These are phyloP conservation scores for Tilletiaria anomala DNA, from an alignment of 1,284 basidiomycete genomes.

Conservation along the genomic window DNA sequence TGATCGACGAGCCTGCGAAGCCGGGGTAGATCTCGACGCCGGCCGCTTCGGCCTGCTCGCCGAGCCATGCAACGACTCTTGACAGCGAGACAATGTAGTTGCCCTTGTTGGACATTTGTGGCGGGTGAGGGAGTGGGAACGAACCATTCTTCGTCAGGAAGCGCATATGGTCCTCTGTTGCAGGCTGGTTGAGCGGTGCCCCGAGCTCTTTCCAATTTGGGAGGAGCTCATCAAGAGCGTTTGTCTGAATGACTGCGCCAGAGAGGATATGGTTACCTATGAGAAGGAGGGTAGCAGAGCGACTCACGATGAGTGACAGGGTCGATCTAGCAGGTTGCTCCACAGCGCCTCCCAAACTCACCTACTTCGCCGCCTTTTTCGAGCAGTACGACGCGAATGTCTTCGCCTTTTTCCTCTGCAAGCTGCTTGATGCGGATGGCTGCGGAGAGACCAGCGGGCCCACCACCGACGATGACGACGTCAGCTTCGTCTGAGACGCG, in stretches of 20 bases:
- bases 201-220: slow-evolving; percentile 63
- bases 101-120: slow-evolving; percentile 87
- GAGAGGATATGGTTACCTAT: slow-evolving; percentile 84
- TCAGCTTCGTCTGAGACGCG: slow-evolving; percentile 56
- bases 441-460: slow-evolving; percentile 87
- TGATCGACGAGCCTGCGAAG: slow-evolving; percentile 73
- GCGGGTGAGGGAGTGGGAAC: slow-evolving; percentile 83
- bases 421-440: slow-evolving; percentile 92
- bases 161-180: slow-evolving; percentile 69
- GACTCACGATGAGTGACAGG: neutral
- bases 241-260: slow-evolving; percentile 85
- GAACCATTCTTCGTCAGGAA: slow-evolving; percentile 61
- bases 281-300: slow-evolving; percentile 38
- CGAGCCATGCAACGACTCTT: slow-evolving; percentile 77
- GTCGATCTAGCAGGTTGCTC: slow-evolving; percentile 1
- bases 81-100: slow-evolving; percentile 91
- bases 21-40: slow-evolving; percentile 96
- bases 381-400: slow-evolving; percentile 79
- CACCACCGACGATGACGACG: slow-evolving; percentile 90
- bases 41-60: slow-evolving; percentile 68
- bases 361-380: slow-evolving; percentile 88
- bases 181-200: slow-evolving; percentile 59
- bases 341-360: no score
- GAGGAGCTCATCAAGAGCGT: slow-evolving; percentile 77
- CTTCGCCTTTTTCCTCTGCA: slow-evolving; percentile 58